A percentile compares a stretch with the other conserved stretches of the same genome.
Conservation (phyloP, 305 asterid genomes). For the Fraxinus dipetala region DNA sequence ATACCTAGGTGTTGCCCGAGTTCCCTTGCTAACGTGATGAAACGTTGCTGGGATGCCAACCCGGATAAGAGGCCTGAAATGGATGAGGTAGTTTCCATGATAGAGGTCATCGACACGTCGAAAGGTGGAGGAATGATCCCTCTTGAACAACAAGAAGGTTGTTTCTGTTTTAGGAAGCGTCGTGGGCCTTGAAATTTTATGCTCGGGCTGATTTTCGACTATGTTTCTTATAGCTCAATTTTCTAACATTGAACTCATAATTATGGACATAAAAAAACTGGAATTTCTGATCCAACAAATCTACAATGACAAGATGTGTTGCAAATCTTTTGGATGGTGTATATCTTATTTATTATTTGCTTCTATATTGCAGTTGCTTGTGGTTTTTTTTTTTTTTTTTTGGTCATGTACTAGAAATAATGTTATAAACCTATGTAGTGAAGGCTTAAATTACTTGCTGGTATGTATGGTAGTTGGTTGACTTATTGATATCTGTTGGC, state of each 20-base stretch:
- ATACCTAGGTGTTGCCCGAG: slow-evolving; percentile 79
- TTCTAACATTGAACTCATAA: slow-evolving; percentile 12
- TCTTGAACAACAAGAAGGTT: slow-evolving; percentile 63
- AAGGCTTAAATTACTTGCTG: not conserved
- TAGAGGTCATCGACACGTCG: slow-evolving; percentile 72
- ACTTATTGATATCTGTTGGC: too few relatives aligned
- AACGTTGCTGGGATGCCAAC: slow-evolving; percentile 77
- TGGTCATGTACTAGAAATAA: not conserved
- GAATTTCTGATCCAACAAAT: slow-evolving; percentile 28
- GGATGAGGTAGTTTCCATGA: slow-evolving; percentile 70
- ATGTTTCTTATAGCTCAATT: slow-evolving; percentile 22
- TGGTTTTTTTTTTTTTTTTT: not conserved
- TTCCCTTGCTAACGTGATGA: slow-evolving; percentile 70
- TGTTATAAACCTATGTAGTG: not conserved
- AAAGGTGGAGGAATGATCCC: slow-evolving; percentile 95
- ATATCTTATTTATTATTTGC: slow-evolving; percentile 9
- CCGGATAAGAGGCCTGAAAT: slow-evolving; percentile 81
- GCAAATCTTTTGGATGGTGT: slow-evolving; percentile 28
- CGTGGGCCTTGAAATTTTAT: slow-evolving; percentile 59
- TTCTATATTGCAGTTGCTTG: not conserved
- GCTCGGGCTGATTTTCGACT: slow-evolving; percentile 18
- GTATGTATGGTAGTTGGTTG: too few relatives aligned
- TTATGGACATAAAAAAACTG: slow-evolving; percentile 25
- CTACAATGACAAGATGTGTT: slow-evolving; percentile 30
- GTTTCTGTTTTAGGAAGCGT: slow-evolving; percentile 56